phyloP scores from a whole-genome alignment of 2,329 filamentous ascomycete genomes.

The Cordyceps cicadae region DNA sequence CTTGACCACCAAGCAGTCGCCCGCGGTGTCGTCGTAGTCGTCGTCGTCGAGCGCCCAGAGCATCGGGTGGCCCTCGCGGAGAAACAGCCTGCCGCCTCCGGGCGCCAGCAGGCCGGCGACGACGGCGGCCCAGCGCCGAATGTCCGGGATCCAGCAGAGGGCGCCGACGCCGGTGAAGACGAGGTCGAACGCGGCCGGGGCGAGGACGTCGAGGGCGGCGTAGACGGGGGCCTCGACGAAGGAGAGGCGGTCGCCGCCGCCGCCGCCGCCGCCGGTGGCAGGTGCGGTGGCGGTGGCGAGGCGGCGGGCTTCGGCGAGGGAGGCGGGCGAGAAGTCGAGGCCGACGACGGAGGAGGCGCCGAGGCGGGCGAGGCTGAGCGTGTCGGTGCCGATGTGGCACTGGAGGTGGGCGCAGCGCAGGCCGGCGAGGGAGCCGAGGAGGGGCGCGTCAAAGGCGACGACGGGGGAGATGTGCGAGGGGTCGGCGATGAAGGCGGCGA shows the following conservation, averaged over 20 bases:
- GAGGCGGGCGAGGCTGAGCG: conserved; percentile 13
- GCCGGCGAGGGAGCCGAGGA: conserved; percentile 10
- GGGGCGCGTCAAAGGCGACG: conserved; percentile 10
- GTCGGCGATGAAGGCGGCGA: conserved; percentile 4
- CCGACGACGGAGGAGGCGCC: conserved; percentile 15
- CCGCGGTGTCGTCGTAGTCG: too few relatives aligned
- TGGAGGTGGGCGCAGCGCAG: conserved; percentile 14
- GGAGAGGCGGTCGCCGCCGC: conserved; percentile 11
- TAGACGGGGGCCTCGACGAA: conserved; percentile 15
- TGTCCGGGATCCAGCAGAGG: conserved; percentile 14
- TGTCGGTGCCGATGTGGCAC: conserved; percentile 17
- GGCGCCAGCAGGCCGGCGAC: conserved; percentile 12
- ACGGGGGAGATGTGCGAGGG: conserved; percentile 7
- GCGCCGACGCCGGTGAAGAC: conserved; percentile 16
- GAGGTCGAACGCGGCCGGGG: conserved; percentile 8
- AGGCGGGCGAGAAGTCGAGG: conserved; percentile 14
- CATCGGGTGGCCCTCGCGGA: conserved; percentile 14
- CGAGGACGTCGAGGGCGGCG: background rate
- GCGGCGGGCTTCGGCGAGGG: conserved; percentile 11
- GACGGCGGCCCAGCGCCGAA: conserved; percentile 11
- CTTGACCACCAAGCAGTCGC: background rate
- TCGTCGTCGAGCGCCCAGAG: conserved; percentile 12
- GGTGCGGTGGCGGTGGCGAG: conserved; percentile 9
- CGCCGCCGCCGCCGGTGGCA: too few relatives aligned
- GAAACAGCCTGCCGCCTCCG: conserved; percentile 11